A percentile compares a stretch with the other conserved stretches of the same genome.
Evolutionary conservation across 139 green algal species (phyloP).

Genomic region (Spirogloea muscicola): DNA sequence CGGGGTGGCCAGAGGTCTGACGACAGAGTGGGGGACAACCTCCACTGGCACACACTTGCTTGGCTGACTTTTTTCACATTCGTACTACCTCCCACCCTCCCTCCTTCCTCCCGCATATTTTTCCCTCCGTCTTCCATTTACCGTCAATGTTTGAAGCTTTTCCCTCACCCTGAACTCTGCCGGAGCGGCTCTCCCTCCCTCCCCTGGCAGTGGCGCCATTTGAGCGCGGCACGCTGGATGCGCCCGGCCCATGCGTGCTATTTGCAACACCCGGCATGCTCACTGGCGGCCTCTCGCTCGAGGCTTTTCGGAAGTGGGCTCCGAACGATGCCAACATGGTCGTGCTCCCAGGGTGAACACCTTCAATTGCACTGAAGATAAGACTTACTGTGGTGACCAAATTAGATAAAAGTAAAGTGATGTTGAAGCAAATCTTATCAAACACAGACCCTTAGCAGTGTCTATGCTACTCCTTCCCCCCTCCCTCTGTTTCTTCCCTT

Average conservation of each 20-base stretch:
- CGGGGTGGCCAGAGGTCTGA: too few species aligned
- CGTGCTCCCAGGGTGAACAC: slow-evolving; percentile 65
- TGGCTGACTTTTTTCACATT: too few species aligned
- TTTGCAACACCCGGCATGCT: slow-evolving; percentile 78
- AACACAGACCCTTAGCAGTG: too few species aligned
- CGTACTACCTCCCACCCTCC: neutral
- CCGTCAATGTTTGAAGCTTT: neutral
- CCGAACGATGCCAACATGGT: slow-evolving; percentile 60
- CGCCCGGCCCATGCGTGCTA: slow-evolving; percentile 60
- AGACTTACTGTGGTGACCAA: too few species aligned
- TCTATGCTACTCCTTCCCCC: too few species aligned
- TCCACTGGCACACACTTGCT: too few species aligned
- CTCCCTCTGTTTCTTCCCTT: too few species aligned
- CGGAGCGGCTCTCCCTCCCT: neutral
- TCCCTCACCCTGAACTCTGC: neutral
- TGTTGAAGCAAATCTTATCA: too few species aligned
- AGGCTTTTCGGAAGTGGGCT: slow-evolving; percentile 68
- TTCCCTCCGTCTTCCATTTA: neutral
- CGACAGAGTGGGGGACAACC: too few species aligned
- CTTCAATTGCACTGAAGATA: too few species aligned
- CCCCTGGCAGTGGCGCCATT: slow-evolving; percentile 38
- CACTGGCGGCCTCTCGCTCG: slow-evolving; percentile 60
- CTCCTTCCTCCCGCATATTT: neutral
- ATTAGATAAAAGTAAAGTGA: too few species aligned
- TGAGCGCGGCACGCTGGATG: slow-evolving; percentile 50